Evolutionary conservation across 2,329 filamentous ascomycete genomes (phyloP).

Genomic region (Cladosporium austrohemisphaericum): DNA sequence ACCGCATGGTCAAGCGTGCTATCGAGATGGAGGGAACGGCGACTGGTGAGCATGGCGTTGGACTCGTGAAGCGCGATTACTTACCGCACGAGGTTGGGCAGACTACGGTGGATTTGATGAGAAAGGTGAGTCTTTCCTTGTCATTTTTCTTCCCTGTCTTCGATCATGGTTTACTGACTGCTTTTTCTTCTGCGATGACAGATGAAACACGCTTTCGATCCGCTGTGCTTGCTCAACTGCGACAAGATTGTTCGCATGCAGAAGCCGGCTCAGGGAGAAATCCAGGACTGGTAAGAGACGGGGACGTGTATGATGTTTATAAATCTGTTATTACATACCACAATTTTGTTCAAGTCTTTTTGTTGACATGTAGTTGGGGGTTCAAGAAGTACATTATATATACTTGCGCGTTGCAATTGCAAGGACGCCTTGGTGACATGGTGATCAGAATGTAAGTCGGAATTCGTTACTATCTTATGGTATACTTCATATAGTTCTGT

Average conservation of each 20-base stretch:
- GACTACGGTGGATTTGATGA: conserved; percentile 75
- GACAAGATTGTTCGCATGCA: conserved; percentile 62
- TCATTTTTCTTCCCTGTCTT: background rate
- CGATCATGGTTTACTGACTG: no score
- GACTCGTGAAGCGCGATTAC: conserved; percentile 80
- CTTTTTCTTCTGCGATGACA: no score
- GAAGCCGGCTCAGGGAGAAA: conserved; percentile 46
- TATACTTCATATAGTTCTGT: no score
- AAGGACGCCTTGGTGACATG: no score
- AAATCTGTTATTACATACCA: no score
- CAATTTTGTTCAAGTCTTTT: no score
- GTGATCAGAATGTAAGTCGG: no score
- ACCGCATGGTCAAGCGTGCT: conserved; percentile 80
- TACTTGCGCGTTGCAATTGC: no score
- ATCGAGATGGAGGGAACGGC: conserved; percentile 78
- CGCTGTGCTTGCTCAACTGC: conserved; percentile 62
- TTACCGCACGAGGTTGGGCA: conserved; percentile 72
- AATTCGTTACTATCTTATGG: no score
- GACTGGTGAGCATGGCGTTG: conserved; percentile 80
- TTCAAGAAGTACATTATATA: no score
- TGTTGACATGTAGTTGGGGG: no score
- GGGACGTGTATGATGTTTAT: no score
- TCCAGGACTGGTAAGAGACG: conserved; percentile 37
- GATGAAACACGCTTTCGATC: conserved; percentile 79
- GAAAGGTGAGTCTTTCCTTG: conserved; percentile 55